Conservation (phyloP, 441 rosid species). For the Gossypium davidsonii region DNA sequence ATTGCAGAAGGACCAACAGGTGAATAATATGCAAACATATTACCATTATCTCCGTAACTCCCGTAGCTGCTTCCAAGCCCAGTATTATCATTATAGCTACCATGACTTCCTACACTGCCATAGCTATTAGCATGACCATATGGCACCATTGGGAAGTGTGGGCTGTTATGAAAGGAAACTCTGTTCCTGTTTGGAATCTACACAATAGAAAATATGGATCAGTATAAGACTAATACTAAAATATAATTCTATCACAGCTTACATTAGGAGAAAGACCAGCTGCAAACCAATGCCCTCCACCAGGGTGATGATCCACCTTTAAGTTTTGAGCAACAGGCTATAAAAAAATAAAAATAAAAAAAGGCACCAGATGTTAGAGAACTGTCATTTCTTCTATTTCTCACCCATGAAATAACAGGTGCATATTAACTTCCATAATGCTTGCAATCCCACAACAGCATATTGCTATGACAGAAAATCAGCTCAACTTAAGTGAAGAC, state of each 20-base stretch:
- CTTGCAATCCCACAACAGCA: neutral
- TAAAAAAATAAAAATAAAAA: neutral
- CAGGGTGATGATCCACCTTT: conserved; percentile 97
- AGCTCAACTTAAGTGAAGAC: neutral
- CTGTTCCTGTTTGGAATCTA: conserved; percentile 77
- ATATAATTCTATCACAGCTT: conserved; percentile 28
- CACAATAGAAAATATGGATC: conserved; percentile 18
- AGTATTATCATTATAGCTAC: conserved; percentile 87
- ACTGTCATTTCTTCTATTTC: neutral
- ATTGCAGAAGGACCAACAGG: conserved; percentile 86
- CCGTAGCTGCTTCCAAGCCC: conserved; percentile 86
- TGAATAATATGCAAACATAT: conserved; percentile 83
- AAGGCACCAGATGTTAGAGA: neutral
- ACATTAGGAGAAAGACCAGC: conserved; percentile 99
- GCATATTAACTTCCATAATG: neutral
- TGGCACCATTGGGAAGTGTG: conserved; percentile 69
- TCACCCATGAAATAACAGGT: neutral
- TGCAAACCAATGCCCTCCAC: conserved; percentile 99
- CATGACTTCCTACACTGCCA: conserved; percentile 95
- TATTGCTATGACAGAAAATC: neutral
- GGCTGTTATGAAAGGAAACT: conserved; percentile 66
- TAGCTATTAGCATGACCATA: conserved; percentile 77
- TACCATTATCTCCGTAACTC: conserved; percentile 76
- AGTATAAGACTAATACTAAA: conserved; percentile 4
- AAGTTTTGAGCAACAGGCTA: conserved; percentile 75